phyloP scores from a whole-genome alignment of 306 rosid species.

The Prunus davidiana region DNA sequence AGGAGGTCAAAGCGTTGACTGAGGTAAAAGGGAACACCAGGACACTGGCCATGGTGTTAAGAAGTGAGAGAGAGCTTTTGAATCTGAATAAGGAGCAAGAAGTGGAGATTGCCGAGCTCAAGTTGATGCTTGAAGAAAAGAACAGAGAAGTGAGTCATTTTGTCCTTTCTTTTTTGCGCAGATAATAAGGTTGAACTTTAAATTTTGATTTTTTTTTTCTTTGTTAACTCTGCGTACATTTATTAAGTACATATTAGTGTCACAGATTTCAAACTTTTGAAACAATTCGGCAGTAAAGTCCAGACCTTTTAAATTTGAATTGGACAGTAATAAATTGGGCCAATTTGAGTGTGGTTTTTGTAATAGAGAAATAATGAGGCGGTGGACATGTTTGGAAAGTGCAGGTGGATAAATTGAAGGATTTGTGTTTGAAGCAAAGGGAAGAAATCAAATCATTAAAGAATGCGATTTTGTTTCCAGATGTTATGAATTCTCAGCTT shows the following conservation, averaged over 20 bases:
- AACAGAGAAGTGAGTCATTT: slow-evolving; percentile 60
- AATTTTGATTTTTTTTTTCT: neutral
- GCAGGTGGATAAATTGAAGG: slow-evolving; percentile 92
- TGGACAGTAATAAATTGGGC: neutral
- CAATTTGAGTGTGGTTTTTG: neutral
- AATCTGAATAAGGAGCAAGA: slow-evolving; percentile 65
- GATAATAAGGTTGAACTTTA: neutral
- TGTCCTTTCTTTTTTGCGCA: neutral
- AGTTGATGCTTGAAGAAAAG: slow-evolving; percentile 54
- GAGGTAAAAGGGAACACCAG: slow-evolving; percentile 89
- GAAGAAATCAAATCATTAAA: slow-evolving; percentile 90
- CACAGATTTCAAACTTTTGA: neutral
- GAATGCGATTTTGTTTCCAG: slow-evolving; percentile 78
- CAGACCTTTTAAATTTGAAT: neutral
- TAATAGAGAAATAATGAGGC: neutral
- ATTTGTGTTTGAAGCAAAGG: slow-evolving; percentile 89
- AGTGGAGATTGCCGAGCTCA: slow-evolving; percentile 52
- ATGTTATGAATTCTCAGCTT: slow-evolving; percentile 74
- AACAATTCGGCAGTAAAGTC: neutral
- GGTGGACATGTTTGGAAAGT: slow-evolving; percentile 16
- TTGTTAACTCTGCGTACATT: neutral
- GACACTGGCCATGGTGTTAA: slow-evolving; percentile 82
- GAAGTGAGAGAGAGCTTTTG: slow-evolving; percentile 95
- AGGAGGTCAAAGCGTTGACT: slow-evolving; percentile 78
- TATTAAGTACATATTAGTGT: neutral